Percentiles rank a stretch among this genome's conserved stretches.
phyloP scores from a whole-genome alignment of 140 eudicot species.

The Eryngium alpinum region DNA sequence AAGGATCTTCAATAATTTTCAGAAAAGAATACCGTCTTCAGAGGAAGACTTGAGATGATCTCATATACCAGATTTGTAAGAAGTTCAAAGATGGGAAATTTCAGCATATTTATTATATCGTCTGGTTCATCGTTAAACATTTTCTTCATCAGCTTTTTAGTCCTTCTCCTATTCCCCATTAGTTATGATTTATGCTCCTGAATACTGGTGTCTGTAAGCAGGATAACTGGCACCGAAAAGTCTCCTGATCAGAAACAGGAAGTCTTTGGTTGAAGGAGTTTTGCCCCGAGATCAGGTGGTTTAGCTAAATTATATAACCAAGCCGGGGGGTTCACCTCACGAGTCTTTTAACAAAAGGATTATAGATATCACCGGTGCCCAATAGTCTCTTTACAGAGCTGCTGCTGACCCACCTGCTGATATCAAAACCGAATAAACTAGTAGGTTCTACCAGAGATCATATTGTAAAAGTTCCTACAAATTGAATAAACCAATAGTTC shows the following conservation, averaged over 20 bases:
- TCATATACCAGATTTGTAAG: slow-evolving; percentile 24
- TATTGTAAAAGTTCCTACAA: too few species aligned
- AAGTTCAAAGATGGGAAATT: slow-evolving; percentile 23
- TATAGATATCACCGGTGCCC: too few species aligned
- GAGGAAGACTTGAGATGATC: slow-evolving; percentile 31
- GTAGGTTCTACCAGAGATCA: too few species aligned
- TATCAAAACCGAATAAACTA: too few species aligned
- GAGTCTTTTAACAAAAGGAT: too few species aligned
- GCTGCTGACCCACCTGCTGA: too few species aligned
- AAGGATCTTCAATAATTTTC: slow-evolving; percentile 26
- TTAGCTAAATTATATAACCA: too few species aligned
- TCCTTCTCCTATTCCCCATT: background rate
- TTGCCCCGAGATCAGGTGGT: too few species aligned
- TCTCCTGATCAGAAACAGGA: background rate
- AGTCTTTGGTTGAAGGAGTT: too few species aligned
- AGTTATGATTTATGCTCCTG: background rate
- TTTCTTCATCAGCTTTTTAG: background rate
- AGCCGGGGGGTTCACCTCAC: too few species aligned
- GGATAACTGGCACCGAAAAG: background rate
- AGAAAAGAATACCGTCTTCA: slow-evolving; percentile 20
- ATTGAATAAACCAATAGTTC: too few species aligned
- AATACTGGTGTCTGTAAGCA: background rate
- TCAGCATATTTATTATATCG: background rate
- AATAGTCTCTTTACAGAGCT: too few species aligned
- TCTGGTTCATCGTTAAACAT: background rate